phyloP scores from a whole-genome alignment of 352 stramenopile species.

The Globisporangium parvum region DNA sequence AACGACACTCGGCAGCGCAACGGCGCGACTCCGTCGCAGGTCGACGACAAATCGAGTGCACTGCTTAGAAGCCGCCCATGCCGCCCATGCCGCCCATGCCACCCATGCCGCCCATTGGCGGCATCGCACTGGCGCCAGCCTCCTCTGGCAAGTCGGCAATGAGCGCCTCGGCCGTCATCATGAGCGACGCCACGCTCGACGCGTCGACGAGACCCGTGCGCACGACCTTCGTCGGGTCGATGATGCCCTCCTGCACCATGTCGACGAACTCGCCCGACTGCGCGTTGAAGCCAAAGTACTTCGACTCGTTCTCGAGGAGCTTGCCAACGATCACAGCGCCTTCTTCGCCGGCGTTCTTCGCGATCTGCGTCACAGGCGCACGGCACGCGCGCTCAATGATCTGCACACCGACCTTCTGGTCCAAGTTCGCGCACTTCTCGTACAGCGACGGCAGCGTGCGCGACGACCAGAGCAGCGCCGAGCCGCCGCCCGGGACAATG shows the following conservation, averaged over 20 bases:
- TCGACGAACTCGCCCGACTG: conserved; percentile 96
- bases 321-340: conserved; percentile 98
- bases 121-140: conserved; percentile 35
- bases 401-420: conserved; percentile 97
- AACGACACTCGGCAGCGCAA: background rate
- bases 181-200: conserved; percentile 96
- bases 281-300: conserved; percentile 96
- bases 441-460: conserved; percentile 88
- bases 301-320: conserved; percentile 94
- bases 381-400: conserved; percentile 95
- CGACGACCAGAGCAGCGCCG: conserved; percentile 96
- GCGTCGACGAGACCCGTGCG: conserved; percentile 98
- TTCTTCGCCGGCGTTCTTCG: conserved; percentile 97
- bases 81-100: conserved; percentile 76
- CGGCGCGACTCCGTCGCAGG: no score
- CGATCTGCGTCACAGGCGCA: conserved; percentile 95
- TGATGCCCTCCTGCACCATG: conserved; percentile 98
- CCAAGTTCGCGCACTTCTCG: conserved; percentile 91
- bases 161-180: conserved; percentile 99
- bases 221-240: conserved; percentile 98
- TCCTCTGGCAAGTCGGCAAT: conserved; percentile 96
- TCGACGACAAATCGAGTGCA: background rate
- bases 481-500: conserved; percentile 98
- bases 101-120: conserved; percentile 76
- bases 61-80: conserved; percentile 67